Base-by-base conservation (phyloP, 345 rosid species). In the Rhizophora apiculata region DNA sequence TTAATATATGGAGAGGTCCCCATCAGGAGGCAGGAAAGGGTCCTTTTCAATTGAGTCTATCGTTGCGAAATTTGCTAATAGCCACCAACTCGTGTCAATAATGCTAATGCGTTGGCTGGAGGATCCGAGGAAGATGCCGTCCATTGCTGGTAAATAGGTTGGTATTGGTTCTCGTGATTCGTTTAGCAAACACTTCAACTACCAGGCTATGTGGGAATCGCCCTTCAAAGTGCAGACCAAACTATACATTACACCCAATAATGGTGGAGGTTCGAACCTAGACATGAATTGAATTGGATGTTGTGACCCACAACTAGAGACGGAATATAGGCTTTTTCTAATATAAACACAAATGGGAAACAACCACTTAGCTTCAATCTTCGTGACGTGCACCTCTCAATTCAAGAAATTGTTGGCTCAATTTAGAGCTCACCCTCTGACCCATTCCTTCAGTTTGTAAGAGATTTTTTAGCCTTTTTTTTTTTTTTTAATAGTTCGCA, bases 11-110 rank as follows among this genome's bases (percentile, higher is more conserved):
- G 58, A 9, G 59, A 22, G 59, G 59, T 55, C 29, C 27, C 59
- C 6, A n/a, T 13, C 27, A 22, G 13, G 29, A 9, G 27, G 10
- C 22, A 26, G 11, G 8, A 10, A n/a, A 55, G 15, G 59, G 1
- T 31, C 58, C 64, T 53, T 63, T 56, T 71, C 72, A 59, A 65
- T 71, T 37, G 64, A 68, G 39, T 71, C 52, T 70, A 70, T 62
- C 72, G 49, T 43, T 43, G 49, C 6, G 4, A 43, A 43, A 43
- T 11, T 29, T 29, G 53, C 37, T 31, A 15, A 72, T 52, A 39
- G 34, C 61, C 69, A 71, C 79, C 80, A 73, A 76, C 70, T 80
- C 21, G 30, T 72, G 48, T 11, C 75, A 67, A 71, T 54, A 55
- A 58, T 43, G 15, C 29, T 16, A 37, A 10, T 55, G 64, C 62